Conservation (phyloP, 2,329 filamentous ascomycete genomes). For the Aspergillus aculeatinus region DNA sequence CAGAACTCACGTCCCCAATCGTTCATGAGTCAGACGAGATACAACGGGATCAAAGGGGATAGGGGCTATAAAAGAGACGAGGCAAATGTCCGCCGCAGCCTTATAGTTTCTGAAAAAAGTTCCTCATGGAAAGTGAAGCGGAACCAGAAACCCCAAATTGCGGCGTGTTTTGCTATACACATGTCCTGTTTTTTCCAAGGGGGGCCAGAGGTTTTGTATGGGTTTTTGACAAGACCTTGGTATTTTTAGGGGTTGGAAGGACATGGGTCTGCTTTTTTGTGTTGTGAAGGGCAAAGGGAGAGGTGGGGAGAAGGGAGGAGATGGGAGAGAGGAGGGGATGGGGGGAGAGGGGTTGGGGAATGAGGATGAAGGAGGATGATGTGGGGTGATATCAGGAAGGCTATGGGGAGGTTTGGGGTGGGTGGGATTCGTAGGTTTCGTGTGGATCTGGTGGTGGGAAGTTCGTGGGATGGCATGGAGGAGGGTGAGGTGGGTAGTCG, state of each 20-base stretch:
- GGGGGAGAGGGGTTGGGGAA: neutral
- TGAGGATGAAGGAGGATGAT: neutral
- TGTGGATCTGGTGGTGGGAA: neutral
- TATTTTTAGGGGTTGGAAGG: slow-evolving; percentile 21
- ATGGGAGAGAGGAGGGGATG: neutral
- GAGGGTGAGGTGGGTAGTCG: neutral
- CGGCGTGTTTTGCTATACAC: slow-evolving; percentile 31
- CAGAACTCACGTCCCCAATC: neutral
- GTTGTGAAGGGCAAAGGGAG: neutral
- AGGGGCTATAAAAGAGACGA: too few relatives aligned
- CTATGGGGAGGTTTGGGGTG: neutral
- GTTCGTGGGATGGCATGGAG: neutral
- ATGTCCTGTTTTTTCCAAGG: slow-evolving; percentile 22
- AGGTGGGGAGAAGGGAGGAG: neutral
- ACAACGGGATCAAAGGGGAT: too few relatives aligned
- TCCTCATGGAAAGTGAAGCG: slow-evolving; percentile 43
- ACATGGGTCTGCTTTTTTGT: slow-evolving; percentile 24
- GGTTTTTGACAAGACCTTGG: slow-evolving; percentile 26
- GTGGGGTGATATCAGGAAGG: neutral
- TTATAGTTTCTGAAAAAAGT: slow-evolving; percentile 41
- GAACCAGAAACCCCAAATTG: slow-evolving; percentile 41
- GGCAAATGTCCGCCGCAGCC: slow-evolving; percentile 40
- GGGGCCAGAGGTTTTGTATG: slow-evolving; percentile 19
- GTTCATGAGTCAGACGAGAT: neutral
- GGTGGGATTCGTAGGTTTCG: neutral